Evolutionary conservation across 805 yeast species (phyloP).

Genomic region (Alloascoidea hylecoeti): DNA sequence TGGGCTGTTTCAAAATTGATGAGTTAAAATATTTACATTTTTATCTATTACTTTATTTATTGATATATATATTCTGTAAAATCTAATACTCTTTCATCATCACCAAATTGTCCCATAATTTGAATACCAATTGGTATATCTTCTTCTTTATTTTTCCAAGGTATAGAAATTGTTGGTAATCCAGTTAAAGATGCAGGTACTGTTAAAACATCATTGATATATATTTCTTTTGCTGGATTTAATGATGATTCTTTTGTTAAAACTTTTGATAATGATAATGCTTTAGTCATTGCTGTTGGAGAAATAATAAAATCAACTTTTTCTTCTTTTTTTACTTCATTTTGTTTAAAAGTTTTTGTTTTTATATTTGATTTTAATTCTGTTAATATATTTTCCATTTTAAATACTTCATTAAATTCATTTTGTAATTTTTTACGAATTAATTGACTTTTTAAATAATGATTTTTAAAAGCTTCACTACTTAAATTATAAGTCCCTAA

Average conservation of each 20-base stretch:
- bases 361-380: conserved; percentile 9
- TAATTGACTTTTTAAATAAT: conserved; percentile 62
- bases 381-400: conserved; percentile 28
- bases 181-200: conserved; percentile 91
- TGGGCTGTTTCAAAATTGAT: conserved; percentile 84
- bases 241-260: conserved; percentile 1
- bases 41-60: background rate
- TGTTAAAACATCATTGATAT: conserved; percentile 72
- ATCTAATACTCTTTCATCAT: conserved; percentile 50
- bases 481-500: conserved; percentile 81
- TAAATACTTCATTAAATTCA: conserved; percentile 57
- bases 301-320: conserved; percentile 59
- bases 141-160: conserved; percentile 22
- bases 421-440: conserved; percentile 44
- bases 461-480: conserved; percentile 57
- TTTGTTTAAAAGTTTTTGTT: too few species aligned
- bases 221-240: conserved; percentile 31
- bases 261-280: conserved; percentile 39
- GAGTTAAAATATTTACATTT: conserved; percentile 25
- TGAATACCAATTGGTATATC: conserved; percentile 51
- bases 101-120: conserved; percentile 75
- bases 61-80: conserved; percentile 14
- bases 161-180: conserved; percentile 72
- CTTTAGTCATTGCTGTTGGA: conserved; percentile 52
- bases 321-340: conserved; percentile 10